These are phyloP conservation scores for Rhodotorula diobovata DNA, from an alignment of 768 basidiomycete species.

Conservation along the genomic window DNA sequence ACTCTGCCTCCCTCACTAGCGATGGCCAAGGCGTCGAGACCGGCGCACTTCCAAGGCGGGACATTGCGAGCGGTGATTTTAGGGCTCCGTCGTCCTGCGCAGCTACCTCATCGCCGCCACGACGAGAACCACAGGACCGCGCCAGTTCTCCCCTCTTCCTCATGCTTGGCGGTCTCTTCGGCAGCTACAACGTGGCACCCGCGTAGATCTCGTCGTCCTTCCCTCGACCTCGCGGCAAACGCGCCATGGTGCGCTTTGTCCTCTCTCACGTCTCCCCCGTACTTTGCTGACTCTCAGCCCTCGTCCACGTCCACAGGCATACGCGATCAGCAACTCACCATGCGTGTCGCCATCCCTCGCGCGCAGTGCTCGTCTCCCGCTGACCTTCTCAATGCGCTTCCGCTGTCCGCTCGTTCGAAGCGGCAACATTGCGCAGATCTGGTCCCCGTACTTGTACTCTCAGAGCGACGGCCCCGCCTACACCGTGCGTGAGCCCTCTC, in stretches of 20 bases:
- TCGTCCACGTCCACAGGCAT: constrained; percentile 7
- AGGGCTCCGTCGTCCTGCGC: not conserved
- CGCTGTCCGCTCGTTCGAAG: not conserved
- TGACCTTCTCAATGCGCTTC: not conserved
- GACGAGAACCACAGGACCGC: constrained; percentile 36
- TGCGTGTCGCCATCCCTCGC: not conserved
- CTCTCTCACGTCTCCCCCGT: not conserved
- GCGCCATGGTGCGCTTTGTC: constrained; percentile 28
- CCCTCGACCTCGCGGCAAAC: constrained; percentile 42
- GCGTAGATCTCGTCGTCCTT: constrained; percentile 43
- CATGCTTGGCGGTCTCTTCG: constrained; percentile 42
- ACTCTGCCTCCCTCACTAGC: no score
- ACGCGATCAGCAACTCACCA: constrained; percentile 19
- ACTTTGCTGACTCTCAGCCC: not conserved
- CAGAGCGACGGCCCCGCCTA: constrained; percentile 39
- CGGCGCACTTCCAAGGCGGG: no score
- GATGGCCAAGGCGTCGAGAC: no score
- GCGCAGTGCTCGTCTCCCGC: not conserved
- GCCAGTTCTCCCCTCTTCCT: constrained; percentile 44
- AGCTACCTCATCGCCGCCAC: constrained; percentile 15
- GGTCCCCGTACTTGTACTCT: constrained; percentile 41
- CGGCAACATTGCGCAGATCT: constrained; percentile 42
- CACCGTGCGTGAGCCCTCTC: constrained; percentile 18
- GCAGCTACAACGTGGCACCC: constrained; percentile 39
- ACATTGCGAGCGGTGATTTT: not conserved